Evolutionary conservation across 2,329 filamentous ascomycete species (phyloP).

Genomic region (Sporothrix schenckii): DNA sequence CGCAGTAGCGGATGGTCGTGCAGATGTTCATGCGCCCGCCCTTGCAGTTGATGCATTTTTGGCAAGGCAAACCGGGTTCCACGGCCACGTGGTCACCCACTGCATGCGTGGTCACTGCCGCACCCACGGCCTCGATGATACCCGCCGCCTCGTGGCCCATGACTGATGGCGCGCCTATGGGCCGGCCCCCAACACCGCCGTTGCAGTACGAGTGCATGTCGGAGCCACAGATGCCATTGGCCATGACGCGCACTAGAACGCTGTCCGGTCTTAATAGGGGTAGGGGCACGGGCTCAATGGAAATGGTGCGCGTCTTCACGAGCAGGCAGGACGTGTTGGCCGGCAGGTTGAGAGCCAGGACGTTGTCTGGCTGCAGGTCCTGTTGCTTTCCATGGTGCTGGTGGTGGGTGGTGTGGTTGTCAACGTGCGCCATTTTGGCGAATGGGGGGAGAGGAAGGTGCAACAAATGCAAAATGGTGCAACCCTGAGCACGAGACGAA

Average conservation of each 20-base stretch:
- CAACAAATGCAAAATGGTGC: constrained; percentile 10
- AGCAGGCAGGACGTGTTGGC: constrained; percentile 31
- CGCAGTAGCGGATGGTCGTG: constrained; percentile 82
- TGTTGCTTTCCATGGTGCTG: background rate
- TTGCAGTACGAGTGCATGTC: constrained; percentile 88
- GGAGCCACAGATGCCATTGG: constrained; percentile 85
- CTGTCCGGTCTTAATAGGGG: constrained; percentile 71
- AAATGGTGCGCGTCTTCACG: constrained; percentile 59
- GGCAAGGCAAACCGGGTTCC: constrained; percentile 86
- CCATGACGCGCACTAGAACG: constrained; percentile 78
- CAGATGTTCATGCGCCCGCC: constrained; percentile 91
- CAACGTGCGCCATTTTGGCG: constrained; percentile 18
- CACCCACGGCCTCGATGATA: constrained; percentile 71
- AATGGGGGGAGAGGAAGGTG: background rate
- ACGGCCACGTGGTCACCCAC: constrained; percentile 82
- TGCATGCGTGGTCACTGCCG: constrained; percentile 63
- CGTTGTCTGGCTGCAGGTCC: background rate
- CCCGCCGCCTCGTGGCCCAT: constrained; percentile 74
- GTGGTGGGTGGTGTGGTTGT: background rate
- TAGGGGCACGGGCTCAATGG: constrained; percentile 73
- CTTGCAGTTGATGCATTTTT: constrained; percentile 75
- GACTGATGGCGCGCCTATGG: constrained; percentile 79
- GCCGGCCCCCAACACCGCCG: constrained; percentile 82
- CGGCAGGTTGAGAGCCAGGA: constrained; percentile 23
- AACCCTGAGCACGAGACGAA: constrained; percentile 1